Percentiles rank a stretch among this genome's conserved stretches.
Evolutionary conservation across 2,329 filamentous ascomycete species (phyloP).

Genomic region (Aspergillus jensenii): DNA sequence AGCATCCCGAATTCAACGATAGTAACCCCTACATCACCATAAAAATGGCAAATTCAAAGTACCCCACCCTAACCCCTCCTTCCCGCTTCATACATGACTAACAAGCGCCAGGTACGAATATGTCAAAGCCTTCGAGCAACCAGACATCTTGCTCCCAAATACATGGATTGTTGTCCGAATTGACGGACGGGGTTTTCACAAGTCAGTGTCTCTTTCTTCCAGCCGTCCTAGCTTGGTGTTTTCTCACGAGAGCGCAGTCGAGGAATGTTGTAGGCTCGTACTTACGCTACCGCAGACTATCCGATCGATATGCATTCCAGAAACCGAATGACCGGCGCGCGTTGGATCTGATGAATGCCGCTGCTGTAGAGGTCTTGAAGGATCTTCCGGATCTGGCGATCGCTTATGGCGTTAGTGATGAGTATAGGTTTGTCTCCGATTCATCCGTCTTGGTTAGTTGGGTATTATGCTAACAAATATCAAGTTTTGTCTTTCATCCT

Average conservation of each 20-base stretch:
- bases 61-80: background rate
- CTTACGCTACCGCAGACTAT: slow-evolving; percentile 58
- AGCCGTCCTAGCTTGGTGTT: background rate
- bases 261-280: too few relatives aligned
- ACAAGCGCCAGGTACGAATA: slow-evolving; percentile 74
- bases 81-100: background rate
- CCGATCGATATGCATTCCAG: slow-evolving; percentile 76
- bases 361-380: slow-evolving; percentile 78
- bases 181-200: slow-evolving; percentile 92
- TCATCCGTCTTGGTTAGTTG: background rate
- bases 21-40: background rate
- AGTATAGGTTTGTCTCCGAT: slow-evolving; percentile 60
- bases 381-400: slow-evolving; percentile 83
- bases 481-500: slow-evolving; percentile 85
- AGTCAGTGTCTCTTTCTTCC: slow-evolving; percentile 54
- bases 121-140: slow-evolving; percentile 83
- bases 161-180: slow-evolving; percentile 96
- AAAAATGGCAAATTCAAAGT: slow-evolving; percentile 20
- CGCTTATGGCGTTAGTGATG: slow-evolving; percentile 91
- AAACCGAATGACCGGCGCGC: slow-evolving; percentile 92
- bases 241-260: background rate
- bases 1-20: background rate
- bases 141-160: slow-evolving; percentile 77
- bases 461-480: background rate
- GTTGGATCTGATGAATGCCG: slow-evolving; percentile 89